phyloP scores from a whole-genome alignment of 1,139 yeast genomes.

The Meyerozyma smithsonii region DNA sequence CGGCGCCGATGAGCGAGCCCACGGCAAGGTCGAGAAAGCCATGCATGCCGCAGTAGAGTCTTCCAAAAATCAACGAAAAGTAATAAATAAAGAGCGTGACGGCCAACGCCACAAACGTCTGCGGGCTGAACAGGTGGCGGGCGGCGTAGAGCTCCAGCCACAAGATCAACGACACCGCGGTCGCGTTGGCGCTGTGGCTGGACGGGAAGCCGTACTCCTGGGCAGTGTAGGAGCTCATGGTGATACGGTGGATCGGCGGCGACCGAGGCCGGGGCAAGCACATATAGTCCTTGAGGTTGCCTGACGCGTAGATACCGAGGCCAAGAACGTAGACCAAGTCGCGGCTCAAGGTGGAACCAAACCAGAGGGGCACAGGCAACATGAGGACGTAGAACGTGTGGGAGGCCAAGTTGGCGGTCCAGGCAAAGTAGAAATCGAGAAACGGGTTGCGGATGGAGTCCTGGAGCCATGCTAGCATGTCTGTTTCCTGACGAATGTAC shows the following conservation, averaged over 20 bases:
- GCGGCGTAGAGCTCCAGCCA: slow-evolving; percentile 20
- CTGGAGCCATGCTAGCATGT: slow-evolving; percentile 57
- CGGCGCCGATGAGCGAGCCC: slow-evolving; percentile 63
- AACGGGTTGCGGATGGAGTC: slow-evolving; percentile 39
- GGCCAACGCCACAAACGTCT: slow-evolving; percentile 9
- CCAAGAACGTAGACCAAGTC: slow-evolving; percentile 78
- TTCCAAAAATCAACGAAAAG: slow-evolving; percentile 65
- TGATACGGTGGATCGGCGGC: slow-evolving; percentile 87
- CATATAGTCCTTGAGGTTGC: slow-evolving; percentile 74
- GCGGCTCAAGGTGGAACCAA: slow-evolving; percentile 60
- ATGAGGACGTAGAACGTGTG: slow-evolving; percentile 90
- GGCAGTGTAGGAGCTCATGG: slow-evolving; percentile 84
- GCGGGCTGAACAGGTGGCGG: slow-evolving; percentile 8
- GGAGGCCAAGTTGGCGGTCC: slow-evolving; percentile 86
- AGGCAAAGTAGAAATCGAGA: slow-evolving; percentile 75
- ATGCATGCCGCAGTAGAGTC: slow-evolving; percentile 97
- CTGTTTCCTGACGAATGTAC: slow-evolving; percentile 63
- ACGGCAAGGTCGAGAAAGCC: slow-evolving; percentile 73
- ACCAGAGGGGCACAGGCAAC: slow-evolving; percentile 85
- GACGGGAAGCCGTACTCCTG: slow-evolving; percentile 95
- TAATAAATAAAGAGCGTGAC: slow-evolving; percentile 44
- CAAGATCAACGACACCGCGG: slow-evolving; percentile 62
- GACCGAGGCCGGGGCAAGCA: slow-evolving; percentile 91
- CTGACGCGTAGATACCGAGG: slow-evolving; percentile 76
- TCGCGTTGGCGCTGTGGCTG: slow-evolving; percentile 90